Conservation (phyloP, 345 rosid genomes). For the Citrus sp. region DNA sequence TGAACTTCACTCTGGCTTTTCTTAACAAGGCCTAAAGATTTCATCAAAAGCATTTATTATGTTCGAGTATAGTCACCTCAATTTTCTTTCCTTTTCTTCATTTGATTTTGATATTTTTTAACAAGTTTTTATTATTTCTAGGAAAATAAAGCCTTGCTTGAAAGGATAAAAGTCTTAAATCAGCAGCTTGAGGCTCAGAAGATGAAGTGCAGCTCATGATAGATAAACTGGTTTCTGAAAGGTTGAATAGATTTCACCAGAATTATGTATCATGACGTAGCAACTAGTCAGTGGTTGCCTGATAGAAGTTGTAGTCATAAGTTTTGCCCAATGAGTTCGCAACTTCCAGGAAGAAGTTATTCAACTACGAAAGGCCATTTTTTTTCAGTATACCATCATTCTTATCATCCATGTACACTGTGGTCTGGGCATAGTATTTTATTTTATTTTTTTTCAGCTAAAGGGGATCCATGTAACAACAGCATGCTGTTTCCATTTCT, state of each 20-base stretch:
- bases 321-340: background rate
- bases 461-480: background rate
- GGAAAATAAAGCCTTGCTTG: constrained; percentile 55
- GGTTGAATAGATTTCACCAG: background rate
- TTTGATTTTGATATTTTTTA: constrained; percentile 15
- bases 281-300: background rate
- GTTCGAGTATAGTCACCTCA: no score
- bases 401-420: background rate
- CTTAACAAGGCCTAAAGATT: background rate
- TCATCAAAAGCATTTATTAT: background rate
- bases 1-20: background rate
- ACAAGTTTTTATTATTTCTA: constrained; percentile 16
- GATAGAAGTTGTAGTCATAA: background rate
- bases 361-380: background rate
- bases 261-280: background rate
- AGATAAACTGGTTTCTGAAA: constrained; percentile 5
- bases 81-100: background rate
- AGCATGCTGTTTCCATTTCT: background rate
- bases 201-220: constrained; percentile 38
- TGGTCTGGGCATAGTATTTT: background rate
- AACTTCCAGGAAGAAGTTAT: background rate
- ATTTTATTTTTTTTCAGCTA: background rate
- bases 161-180: constrained; percentile 43
- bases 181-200: constrained; percentile 42
- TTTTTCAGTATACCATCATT: background rate